Base-by-base conservation (phyloP, 1,139 yeast genomes). In the Groenewaldozyma auringiensis region DNA sequence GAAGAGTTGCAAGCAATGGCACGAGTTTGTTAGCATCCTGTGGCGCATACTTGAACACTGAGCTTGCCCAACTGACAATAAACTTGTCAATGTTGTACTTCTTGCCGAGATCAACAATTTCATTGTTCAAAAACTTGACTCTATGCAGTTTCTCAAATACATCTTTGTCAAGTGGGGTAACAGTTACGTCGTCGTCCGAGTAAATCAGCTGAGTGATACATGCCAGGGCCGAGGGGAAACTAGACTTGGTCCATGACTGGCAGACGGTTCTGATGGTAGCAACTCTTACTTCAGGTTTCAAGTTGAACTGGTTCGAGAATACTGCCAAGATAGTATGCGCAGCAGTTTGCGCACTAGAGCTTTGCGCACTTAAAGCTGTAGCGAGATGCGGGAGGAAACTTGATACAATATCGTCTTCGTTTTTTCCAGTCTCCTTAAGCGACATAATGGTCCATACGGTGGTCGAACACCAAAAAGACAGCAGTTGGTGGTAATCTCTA, bases 271-370 rank as follows among this genome's bases (percentile, higher is more conserved):
- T 79, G 21, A 86, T 76, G 6, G 94, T 78, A 2, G 95, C 87
- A 37, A 73, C 66, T 22, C 82, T 70, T 25, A 89, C 75, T 6
- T 76, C 79, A 44, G 71, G 67, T 6, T 82, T 74, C 46, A 92
- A 71, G 6, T 87, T 83, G 40, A 81, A 73, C 43, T 92, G 80
- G 1, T 94, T 74, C 2, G 83, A 76, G 44, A 89, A 69, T 2
- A 92, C 96, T 0, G 94, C 77, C 32, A 89, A 62, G 13, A 88
- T 70, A 46, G 95, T 84, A 61, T 84, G 92, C 2, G 92, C 87
- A 27, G 96, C 82, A 52, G 86, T 74, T 61, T 83, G 94, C 43
- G 83, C 74, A 58, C 87, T 95, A 34, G 75, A 69, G 29, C 74
- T 72, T 41, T 51, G 53, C 36, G 57, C 51, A 1, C 60, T 50